phyloP scores from a whole-genome alignment of 768 basidiomycete species.

The Boletus vermiculosoides region DNA sequence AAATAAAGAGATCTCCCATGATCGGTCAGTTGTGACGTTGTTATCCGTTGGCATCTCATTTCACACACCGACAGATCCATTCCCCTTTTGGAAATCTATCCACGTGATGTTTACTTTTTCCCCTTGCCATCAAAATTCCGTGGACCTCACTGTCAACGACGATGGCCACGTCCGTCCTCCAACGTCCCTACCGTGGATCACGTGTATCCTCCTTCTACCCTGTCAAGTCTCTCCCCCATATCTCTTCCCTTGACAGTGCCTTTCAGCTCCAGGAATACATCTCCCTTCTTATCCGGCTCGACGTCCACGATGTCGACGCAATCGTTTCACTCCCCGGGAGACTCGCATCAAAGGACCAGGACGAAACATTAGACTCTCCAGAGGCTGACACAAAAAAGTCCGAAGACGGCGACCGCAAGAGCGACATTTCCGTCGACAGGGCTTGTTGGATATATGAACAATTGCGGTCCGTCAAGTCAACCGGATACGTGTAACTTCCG shows the following conservation, averaged over 20 bases:
- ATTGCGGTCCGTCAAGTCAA: constrained; percentile 40
- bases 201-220: constrained; percentile 81
- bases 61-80: background rate
- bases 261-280: constrained; percentile 97
- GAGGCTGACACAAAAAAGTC: constrained; percentile 32
- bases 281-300: constrained; percentile 75
- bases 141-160: background rate
- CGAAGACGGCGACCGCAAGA: constrained; percentile 33
- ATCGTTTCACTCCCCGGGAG: constrained; percentile 77
- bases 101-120: constrained; percentile 15
- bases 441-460: constrained; percentile 84
- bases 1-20: background rate
- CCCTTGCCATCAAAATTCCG: background rate
- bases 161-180: constrained; percentile 37
- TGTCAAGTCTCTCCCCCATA: constrained; percentile 64
- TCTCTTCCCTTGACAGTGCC: constrained; percentile 80
- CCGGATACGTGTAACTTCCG: background rate
- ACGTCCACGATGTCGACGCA: constrained; percentile 84
- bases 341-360: constrained; percentile 24
- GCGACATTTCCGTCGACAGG: constrained; percentile 67
- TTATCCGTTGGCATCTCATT: background rate
- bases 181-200: constrained; percentile 73
- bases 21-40: constrained; percentile 5
- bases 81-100: background rate
- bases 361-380: constrained; percentile 24